Evolutionary conservation across 2,329 filamentous ascomycete genomes (phyloP).

Genomic region (Arthrobotrys conoides): DNA sequence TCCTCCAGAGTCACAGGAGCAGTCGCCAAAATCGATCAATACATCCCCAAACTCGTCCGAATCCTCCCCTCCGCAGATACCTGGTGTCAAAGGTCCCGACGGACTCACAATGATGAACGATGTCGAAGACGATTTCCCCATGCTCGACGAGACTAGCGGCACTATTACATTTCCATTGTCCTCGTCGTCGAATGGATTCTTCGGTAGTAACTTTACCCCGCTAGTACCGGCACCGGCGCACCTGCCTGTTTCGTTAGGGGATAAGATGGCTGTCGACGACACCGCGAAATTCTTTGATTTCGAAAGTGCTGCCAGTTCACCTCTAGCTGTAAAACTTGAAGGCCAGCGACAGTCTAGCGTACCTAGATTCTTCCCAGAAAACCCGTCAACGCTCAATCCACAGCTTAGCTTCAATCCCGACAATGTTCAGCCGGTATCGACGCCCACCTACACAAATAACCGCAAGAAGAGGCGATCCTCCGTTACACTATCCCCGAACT

Average conservation of each 20-base stretch:
- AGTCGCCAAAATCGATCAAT: slow-evolving; percentile 57
- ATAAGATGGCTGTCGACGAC: slow-evolving; percentile 56
- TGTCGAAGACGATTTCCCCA: slow-evolving; percentile 56
- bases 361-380: slow-evolving; percentile 50
- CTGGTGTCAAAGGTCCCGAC: slow-evolving; percentile 42
- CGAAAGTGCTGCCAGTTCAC: slow-evolving; percentile 62
- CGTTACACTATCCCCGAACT: slow-evolving; percentile 48
- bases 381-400: slow-evolving; percentile 33
- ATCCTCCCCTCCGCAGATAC: slow-evolving; percentile 53
- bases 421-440: slow-evolving; percentile 4
- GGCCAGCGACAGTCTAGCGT: slow-evolving; percentile 50
- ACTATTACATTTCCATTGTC: slow-evolving; percentile 46
- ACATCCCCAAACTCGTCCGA: slow-evolving; percentile 58
- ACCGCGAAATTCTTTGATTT: slow-evolving; percentile 62
- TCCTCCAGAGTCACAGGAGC: slow-evolving; percentile 59
- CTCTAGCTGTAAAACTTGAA: slow-evolving; percentile 52
- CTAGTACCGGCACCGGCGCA: slow-evolving; percentile 51
- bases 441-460: slow-evolving; percentile 24
- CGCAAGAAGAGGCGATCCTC: slow-evolving; percentile 57
- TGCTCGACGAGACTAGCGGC: slow-evolving; percentile 49
- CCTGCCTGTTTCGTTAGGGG: slow-evolving; percentile 37
- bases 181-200: slow-evolving; percentile 56
- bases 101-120: slow-evolving; percentile 58
- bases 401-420: slow-evolving; percentile 50
- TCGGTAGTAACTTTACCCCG: slow-evolving; percentile 59